Conservation (phyloP, 176 grass and related monocot species). For the Typha latifolia region DNA sequence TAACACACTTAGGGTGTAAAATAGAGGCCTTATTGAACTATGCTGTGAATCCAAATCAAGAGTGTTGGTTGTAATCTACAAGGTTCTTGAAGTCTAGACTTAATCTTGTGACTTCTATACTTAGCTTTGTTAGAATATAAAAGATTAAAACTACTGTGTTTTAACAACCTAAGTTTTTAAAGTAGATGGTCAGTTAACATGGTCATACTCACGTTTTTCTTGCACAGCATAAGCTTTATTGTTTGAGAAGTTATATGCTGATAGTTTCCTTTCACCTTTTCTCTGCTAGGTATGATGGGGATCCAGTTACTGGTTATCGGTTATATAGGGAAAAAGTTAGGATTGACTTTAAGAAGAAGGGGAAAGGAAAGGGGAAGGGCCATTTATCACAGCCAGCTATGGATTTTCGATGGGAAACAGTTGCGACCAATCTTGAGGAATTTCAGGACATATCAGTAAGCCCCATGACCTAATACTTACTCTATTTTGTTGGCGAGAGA, state of each 20-base stretch:
- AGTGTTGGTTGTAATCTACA: too few species aligned
- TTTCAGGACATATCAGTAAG: slow-evolving; percentile 81
- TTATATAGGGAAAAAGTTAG: slow-evolving; percentile 66
- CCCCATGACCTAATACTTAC: neutral
- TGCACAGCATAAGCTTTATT: neutral
- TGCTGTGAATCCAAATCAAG: too few species aligned
- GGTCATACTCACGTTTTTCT: too few species aligned
- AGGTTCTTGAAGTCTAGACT: too few species aligned
- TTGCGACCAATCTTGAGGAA: slow-evolving; percentile 70
- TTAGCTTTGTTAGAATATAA: too few species aligned
- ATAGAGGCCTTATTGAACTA: too few species aligned
- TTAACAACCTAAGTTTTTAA: too few species aligned
- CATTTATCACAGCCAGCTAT: slow-evolving; percentile 40
- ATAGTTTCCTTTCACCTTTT: neutral
- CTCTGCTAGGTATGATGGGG: slow-evolving; percentile 69
- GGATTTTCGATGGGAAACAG: slow-evolving; percentile 62
- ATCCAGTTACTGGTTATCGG: slow-evolving; percentile 71
- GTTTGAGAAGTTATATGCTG: neutral
- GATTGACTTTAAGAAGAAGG: slow-evolving; percentile 36
- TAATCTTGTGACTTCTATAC: too few species aligned
- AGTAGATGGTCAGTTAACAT: too few species aligned
- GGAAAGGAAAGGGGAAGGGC: slow-evolving; percentile 55
- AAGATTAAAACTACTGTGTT: too few species aligned
- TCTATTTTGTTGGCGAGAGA: slow-evolving; percentile 5
- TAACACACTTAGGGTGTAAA: too few species aligned